Percentiles rank a stretch among this genome's conserved stretches.
Conservation (phyloP, 2,329 filamentous ascomycete genomes). For the Xylariaceae sp. region DNA sequence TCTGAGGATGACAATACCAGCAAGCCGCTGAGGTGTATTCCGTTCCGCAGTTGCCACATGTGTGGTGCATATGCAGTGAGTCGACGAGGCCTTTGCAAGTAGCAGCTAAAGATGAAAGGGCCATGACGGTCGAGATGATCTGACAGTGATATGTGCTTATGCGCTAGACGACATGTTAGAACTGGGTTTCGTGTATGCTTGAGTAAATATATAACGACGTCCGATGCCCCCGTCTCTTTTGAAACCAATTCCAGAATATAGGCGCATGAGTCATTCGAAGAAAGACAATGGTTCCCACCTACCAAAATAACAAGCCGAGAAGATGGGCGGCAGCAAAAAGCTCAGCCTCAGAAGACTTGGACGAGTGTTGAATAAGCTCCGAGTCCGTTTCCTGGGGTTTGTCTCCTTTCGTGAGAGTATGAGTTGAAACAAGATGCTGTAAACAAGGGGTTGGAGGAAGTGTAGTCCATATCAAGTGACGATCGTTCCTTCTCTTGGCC, state of each 20-base stretch:
- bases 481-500: slow-evolving; percentile 17
- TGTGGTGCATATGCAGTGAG: slow-evolving; percentile 33
- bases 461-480: slow-evolving; percentile 16
- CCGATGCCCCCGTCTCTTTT: neutral
- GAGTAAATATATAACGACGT: slow-evolving; percentile 1
- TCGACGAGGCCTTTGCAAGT: slow-evolving; percentile 17
- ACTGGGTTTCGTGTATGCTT: neutral
- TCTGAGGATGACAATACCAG: slow-evolving; percentile 37
- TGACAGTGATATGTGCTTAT: slow-evolving; percentile 5
- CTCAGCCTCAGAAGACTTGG: too few relatives aligned
- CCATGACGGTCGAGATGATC: slow-evolving; percentile 12
- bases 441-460: slow-evolving; percentile 3
- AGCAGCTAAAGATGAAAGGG: slow-evolving; percentile 9
- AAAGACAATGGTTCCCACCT: too few relatives aligned
- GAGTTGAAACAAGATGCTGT: neutral
- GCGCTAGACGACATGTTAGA: neutral
- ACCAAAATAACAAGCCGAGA: too few relatives aligned
- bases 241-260: too few relatives aligned
- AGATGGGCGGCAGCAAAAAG: too few relatives aligned
- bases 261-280: too few relatives aligned
- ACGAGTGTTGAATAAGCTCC: slow-evolving; percentile 2
- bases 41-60: slow-evolving; percentile 35
- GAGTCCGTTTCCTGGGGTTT: too few relatives aligned
- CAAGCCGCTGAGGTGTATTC: slow-evolving; percentile 36
- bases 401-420: neutral